phyloP scores from a whole-genome alignment of 2,329 filamentous ascomycete species.

The Pseudogymnoascus sp. region DNA sequence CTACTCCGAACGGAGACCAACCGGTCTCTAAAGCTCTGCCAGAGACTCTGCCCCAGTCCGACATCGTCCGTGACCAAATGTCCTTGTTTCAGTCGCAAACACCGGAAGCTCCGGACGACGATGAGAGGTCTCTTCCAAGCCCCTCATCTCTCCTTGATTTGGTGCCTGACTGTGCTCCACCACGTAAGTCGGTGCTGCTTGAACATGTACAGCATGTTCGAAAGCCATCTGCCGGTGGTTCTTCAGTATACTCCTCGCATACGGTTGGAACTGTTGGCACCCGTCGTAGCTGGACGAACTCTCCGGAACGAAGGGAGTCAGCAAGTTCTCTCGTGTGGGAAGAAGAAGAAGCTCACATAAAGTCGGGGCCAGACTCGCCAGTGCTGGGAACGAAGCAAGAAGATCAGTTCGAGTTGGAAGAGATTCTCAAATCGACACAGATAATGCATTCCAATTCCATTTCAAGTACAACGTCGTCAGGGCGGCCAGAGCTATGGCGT shows the following conservation, averaged over 20 bases:
- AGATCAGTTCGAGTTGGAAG: slow-evolving; percentile 1
- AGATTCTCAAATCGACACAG: slow-evolving; percentile 2
- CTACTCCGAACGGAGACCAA: neutral
- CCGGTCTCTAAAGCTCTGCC: neutral
- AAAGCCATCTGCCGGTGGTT: neutral
- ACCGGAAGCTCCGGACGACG: neutral
- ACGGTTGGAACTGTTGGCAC: neutral
- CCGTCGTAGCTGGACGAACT: slow-evolving; percentile 6
- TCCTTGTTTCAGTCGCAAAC: slow-evolving; percentile 7
- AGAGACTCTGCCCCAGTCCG: neutral
- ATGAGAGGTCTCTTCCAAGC: neutral
- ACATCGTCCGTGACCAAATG: neutral
- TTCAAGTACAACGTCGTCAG: slow-evolving; percentile 2
- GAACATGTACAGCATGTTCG: neutral
- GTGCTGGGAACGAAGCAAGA: slow-evolving; percentile 1
- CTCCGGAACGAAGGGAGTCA: neutral
- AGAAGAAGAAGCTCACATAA: neutral
- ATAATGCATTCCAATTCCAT: slow-evolving; percentile 8
- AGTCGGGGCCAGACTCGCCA: neutral
- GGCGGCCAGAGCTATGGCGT: slow-evolving; percentile 24
- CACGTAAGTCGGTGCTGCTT: neutral
- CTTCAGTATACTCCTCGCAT: neutral
- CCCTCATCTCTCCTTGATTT: neutral
- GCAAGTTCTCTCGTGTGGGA: slow-evolving; percentile 1
- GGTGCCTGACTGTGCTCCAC: slow-evolving; percentile 5